Conservation (phyloP, 495 filamentous ascomycete species). For the Penicillium alfredii region DNA sequence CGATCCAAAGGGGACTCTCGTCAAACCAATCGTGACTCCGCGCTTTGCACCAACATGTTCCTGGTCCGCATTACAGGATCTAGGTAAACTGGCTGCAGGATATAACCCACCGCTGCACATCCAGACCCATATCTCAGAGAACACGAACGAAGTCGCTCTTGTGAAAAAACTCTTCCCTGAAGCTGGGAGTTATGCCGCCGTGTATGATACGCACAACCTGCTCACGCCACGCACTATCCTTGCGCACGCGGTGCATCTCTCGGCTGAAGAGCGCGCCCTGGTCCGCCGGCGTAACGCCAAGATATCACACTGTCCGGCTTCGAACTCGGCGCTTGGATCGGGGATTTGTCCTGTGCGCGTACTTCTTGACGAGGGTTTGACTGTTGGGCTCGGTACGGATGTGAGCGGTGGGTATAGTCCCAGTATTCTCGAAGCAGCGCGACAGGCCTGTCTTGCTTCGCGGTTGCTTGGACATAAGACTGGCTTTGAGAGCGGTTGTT, state of each 20-base stretch:
- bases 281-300: constrained; percentile 52
- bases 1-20: constrained; percentile 55
- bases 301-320: constrained; percentile 75
- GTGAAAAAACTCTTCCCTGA: constrained; percentile 67
- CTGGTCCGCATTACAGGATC: constrained; percentile 45
- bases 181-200: constrained; percentile 57
- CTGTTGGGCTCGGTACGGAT: constrained; percentile 78
- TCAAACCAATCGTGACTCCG: constrained; percentile 80
- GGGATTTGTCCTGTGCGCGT: constrained; percentile 63
- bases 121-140: constrained; percentile 93
- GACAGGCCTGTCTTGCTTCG: constrained; percentile 67
- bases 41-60: constrained; percentile 82
- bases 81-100: constrained; percentile 58
- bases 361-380: constrained; percentile 61
- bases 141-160: constrained; percentile 61
- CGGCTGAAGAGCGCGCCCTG: constrained; percentile 50
- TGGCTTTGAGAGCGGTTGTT: background rate
- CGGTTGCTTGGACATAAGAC: constrained; percentile 34
- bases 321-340: constrained; percentile 66
- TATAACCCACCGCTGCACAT: constrained; percentile 54
- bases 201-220: constrained; percentile 70
- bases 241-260: constrained; percentile 79
- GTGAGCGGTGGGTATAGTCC: constrained; percentile 73
- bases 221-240: constrained; percentile 71
- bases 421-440: constrained; percentile 65